These are phyloP conservation scores for Chimonanthus salicifolius DNA, from an alignment of 164 flowering plant species.

Conservation along the genomic window DNA sequence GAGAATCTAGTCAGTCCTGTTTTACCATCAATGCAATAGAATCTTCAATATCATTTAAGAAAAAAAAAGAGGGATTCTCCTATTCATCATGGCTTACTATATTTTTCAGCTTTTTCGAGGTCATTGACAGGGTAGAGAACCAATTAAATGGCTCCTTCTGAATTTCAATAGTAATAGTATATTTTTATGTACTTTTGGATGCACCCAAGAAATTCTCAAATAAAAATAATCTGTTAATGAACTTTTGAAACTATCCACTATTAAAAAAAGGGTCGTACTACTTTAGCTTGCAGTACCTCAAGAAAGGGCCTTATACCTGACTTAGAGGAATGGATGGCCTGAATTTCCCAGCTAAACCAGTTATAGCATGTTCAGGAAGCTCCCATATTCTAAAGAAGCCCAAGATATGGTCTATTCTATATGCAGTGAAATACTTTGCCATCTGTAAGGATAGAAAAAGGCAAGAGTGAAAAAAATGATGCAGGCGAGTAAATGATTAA, in stretches of 20 bases:
- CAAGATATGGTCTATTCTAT: constrained; percentile 92
- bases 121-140: no score
- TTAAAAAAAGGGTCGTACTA: not conserved
- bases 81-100: not conserved
- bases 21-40: not conserved
- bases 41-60: not conserved
- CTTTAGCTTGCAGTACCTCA: not conserved
- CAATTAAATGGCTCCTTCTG: no score
- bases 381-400: constrained; percentile 99
- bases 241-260: no score
- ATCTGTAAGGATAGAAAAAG: constrained; percentile 41
- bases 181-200: no score
- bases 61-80: not conserved
- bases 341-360: constrained; percentile 89
- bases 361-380: constrained; percentile 89
- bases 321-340: constrained; percentile 93
- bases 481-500: not conserved
- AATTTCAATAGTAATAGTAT: no score
- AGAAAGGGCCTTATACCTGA: constrained; percentile 43
- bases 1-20: not conserved
- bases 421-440: constrained; percentile 94
- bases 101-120: not conserved
- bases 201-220: no score
- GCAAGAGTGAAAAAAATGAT: not conserved
- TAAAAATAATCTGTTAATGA: no score